Percentiles rank a stretch among this genome's conserved stretches.
These are phyloP conservation scores for Aspergillus udagawae DNA, from an alignment of 2,329 filamentous ascomycete species.

Conservation along the genomic window DNA sequence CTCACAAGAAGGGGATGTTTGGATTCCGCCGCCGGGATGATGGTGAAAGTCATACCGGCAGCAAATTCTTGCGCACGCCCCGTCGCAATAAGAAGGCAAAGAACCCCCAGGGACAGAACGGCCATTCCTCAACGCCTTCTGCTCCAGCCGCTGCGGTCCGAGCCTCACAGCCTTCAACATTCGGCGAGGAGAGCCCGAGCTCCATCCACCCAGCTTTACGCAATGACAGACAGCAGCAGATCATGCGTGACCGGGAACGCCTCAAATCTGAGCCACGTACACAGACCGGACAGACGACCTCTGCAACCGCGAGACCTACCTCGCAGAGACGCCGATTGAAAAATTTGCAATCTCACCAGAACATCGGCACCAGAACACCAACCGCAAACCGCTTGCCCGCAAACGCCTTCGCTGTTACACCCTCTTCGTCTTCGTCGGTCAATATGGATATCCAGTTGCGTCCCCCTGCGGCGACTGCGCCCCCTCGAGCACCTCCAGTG, in stretches of 20 bases:
- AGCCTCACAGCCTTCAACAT: neutral
- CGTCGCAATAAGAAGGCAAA: constrained; percentile 3
- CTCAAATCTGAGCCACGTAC: neutral
- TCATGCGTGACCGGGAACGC: constrained; percentile 13
- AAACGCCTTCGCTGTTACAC: neutral
- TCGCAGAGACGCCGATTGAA: neutral
- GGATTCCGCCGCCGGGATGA: constrained; percentile 14
- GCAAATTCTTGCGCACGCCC: constrained; percentile 5
- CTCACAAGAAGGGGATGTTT: constrained; percentile 15
- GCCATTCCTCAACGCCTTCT: constrained; percentile 4
- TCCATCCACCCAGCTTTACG: constrained; percentile 12
- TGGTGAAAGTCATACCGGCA: constrained; percentile 2
- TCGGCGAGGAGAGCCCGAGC: constrained; percentile 5
- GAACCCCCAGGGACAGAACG: neutral
- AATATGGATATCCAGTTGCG: neutral
- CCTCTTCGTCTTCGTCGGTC: neutral
- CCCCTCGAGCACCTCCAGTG: no score
- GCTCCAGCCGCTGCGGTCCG: neutral
- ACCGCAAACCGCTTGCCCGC: neutral
- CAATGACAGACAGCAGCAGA: constrained; percentile 6
- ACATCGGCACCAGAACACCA: neutral
- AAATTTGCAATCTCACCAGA: neutral
- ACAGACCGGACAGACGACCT: neutral
- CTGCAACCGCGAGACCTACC: neutral
- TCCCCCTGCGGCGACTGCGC: neutral